A percentile compares a stretch with the other conserved stretches of the same genome.
Evolutionary conservation across 2,329 filamentous ascomycete species (phyloP).

Genomic region (Corynespora cassiicola): DNA sequence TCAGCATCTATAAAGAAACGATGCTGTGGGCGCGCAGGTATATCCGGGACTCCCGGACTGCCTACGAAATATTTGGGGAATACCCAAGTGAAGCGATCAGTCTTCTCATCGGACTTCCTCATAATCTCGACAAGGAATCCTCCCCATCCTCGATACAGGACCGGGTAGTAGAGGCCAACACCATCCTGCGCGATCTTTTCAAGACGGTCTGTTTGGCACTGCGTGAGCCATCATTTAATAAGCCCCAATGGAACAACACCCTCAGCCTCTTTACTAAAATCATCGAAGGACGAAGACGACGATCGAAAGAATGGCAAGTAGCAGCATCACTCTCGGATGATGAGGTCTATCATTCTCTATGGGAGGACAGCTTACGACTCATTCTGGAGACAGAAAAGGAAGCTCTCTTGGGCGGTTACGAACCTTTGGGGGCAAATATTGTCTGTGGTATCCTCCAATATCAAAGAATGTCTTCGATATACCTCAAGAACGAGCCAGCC

Average conservation of each 20-base stretch:
- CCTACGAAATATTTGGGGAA: slow-evolving; percentile 27
- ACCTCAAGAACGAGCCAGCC: slow-evolving; percentile 11
- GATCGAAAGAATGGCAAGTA: slow-evolving; percentile 13
- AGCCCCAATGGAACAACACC: slow-evolving; percentile 31
- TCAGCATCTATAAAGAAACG: slow-evolving; percentile 35
- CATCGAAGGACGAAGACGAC: slow-evolving; percentile 19
- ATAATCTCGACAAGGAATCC: not conserved
- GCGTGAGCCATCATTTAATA: slow-evolving; percentile 41
- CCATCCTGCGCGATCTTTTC: slow-evolving; percentile 31
- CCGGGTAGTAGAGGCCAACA: slow-evolving; percentile 33
- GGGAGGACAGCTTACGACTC: slow-evolving; percentile 25
- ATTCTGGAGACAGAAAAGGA: slow-evolving; percentile 29
- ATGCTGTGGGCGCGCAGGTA: slow-evolving; percentile 46
- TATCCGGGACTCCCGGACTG: slow-evolving; percentile 43
- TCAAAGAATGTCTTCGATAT: not conserved
- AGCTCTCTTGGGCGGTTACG: slow-evolving; percentile 18
- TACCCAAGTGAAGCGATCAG: slow-evolving; percentile 26
- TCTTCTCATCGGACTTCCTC: slow-evolving; percentile 29
- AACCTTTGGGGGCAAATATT: slow-evolving; percentile 13
- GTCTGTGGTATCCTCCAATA: slow-evolving; percentile 17
- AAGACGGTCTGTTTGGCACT: slow-evolving; percentile 35
- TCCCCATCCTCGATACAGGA: slow-evolving; percentile 12
- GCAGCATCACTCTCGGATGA: slow-evolving; percentile 14
- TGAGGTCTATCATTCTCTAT: slow-evolving; percentile 23
- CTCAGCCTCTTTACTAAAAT: slow-evolving; percentile 24